phyloP scores from a whole-genome alignment of 805 yeast species.

The Metschnikowia gruessii region DNA sequence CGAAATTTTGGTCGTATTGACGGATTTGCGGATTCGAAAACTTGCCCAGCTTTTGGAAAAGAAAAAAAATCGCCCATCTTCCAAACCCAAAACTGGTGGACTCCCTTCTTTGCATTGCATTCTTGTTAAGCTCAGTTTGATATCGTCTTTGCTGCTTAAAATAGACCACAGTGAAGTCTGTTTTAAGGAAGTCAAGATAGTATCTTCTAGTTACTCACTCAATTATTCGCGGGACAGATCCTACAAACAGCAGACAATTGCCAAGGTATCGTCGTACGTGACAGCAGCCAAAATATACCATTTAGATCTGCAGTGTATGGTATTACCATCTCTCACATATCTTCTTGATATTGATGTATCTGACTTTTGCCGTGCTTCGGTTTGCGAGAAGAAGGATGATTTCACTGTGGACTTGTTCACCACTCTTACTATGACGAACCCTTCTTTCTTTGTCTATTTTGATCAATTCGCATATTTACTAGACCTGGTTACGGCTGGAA shows the following conservation, averaged over 20 bases:
- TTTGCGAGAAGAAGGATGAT: constrained; percentile 6
- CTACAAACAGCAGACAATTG: constrained; percentile 14
- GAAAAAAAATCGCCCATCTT: not conserved
- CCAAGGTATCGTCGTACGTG: constrained; percentile 22
- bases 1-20: constrained; percentile 8
- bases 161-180: constrained; percentile 18
- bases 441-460: constrained; percentile 35
- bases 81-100: not conserved
- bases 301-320: constrained; percentile 30
- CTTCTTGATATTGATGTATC: constrained; percentile 22
- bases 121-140: constrained; percentile 9
- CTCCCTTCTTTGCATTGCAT: constrained; percentile 5
- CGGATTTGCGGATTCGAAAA: constrained; percentile 11
- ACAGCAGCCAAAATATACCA: constrained; percentile 32
- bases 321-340: constrained; percentile 36
- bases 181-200: constrained; percentile 11
- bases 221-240: constrained; percentile 13
- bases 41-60: constrained; percentile 9
- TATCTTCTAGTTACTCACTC: constrained; percentile 18
- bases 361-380: constrained; percentile 22
- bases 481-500: not conserved
- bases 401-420: constrained; percentile 19
- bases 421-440: constrained; percentile 30
- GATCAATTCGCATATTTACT: constrained; percentile 33
- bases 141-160: constrained; percentile 16